Percentiles rank a stretch among this genome's conserved stretches.
Evolutionary conservation across 129 eudicot species (phyloP).

Genomic region (Flaveria bidentis): DNA sequence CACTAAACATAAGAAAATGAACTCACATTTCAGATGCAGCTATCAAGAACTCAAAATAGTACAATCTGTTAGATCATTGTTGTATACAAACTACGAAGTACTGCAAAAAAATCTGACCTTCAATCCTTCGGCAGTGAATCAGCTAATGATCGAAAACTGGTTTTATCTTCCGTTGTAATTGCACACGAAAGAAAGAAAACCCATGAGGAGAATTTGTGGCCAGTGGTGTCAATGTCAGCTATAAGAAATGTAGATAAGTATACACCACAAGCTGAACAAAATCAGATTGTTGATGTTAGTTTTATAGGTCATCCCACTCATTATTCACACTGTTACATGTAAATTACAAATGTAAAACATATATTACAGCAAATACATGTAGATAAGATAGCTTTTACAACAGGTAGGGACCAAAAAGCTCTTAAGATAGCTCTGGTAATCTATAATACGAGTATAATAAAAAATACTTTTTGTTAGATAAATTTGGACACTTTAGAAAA

Average conservation of each 20-base stretch:
- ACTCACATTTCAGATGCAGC: constrained; percentile 29
- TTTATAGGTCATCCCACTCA: not conserved
- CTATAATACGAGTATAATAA: too few relatives aligned
- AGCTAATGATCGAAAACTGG: not conserved
- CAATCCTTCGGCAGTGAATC: not conserved
- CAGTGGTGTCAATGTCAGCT: constrained; percentile 42
- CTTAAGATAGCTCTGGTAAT: too few relatives aligned
- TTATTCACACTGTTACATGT: not conserved
- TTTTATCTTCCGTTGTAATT: constrained; percentile 11
- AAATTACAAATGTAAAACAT: not conserved
- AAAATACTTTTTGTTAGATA: too few relatives aligned
- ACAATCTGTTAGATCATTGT: not conserved
- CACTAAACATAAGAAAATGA: constrained; percentile 23
- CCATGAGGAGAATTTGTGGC: constrained; percentile 33
- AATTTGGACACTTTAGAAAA: too few relatives aligned
- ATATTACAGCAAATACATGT: not conserved
- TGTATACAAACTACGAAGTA: not conserved
- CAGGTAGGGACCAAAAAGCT: too few relatives aligned
- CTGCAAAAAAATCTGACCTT: not conserved
- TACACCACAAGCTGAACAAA: too few relatives aligned
- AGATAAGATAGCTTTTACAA: not conserved
- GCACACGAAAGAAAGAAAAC: constrained; percentile 23
- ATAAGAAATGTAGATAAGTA: constrained; percentile 18
- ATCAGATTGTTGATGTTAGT: too few relatives aligned
- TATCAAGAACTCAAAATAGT: not conserved